A percentile compares a stretch with the other conserved stretches of the same genome.
These are phyloP conservation scores for Calonectria hawksworthii DNA, from an alignment of 2,329 filamentous ascomycete genomes.

Conservation along the genomic window DNA sequence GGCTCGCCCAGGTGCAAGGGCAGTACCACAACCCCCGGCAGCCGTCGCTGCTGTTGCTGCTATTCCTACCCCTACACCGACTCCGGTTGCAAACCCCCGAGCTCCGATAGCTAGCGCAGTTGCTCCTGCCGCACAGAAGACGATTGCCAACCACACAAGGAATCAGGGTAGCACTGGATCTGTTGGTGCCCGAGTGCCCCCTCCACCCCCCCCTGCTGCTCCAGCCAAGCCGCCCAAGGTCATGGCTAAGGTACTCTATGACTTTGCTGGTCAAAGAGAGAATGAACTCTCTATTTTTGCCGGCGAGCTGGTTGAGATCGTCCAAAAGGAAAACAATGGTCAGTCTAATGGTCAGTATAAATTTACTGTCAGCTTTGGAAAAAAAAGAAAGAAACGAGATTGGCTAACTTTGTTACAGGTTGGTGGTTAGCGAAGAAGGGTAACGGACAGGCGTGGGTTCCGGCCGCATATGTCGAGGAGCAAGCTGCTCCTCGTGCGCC, in stretches of 20 bases:
- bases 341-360: slow-evolving; percentile 80
- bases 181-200: slow-evolving; percentile 69
- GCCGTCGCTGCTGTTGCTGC: slow-evolving; percentile 46
- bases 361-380: neutral
- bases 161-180: slow-evolving; percentile 67
- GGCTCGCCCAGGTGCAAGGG: slow-evolving; percentile 55
- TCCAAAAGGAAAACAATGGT: slow-evolving; percentile 98
- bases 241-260: slow-evolving; percentile 91
- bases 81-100: slow-evolving; percentile 23
- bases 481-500: slow-evolving; percentile 76
- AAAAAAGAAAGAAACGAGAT: neutral
- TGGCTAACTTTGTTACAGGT: slow-evolving; percentile 68
- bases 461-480: slow-evolving; percentile 94
- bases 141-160: slow-evolving; percentile 65
- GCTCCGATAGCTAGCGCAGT: slow-evolving; percentile 32
- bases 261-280: slow-evolving; percentile 86
- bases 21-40: slow-evolving; percentile 53
- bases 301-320: slow-evolving; percentile 87
- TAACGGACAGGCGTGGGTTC: slow-evolving; percentile 88
- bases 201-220: slow-evolving; percentile 77
- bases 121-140: slow-evolving; percentile 39
- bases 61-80: slow-evolving; percentile 31
- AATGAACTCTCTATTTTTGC: slow-evolving; percentile 88
- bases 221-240: slow-evolving; percentile 72
- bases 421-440: slow-evolving; percentile 94